phyloP scores from a whole-genome alignment of 164 flowering plant genomes.

The Umbellularia californica region DNA sequence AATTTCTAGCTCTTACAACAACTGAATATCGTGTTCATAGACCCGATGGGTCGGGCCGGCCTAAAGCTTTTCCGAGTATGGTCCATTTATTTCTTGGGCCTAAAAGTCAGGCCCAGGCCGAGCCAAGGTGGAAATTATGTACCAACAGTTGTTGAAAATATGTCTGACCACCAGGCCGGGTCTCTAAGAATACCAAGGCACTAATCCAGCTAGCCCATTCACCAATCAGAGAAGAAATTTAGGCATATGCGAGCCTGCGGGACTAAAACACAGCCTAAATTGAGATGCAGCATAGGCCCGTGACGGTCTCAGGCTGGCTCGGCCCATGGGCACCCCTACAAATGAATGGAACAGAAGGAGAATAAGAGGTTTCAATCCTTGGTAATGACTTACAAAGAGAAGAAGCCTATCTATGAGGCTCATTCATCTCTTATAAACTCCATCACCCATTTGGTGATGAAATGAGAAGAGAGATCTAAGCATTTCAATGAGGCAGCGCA shows the following conservation, averaged over 20 bases:
- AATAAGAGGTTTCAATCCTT: neutral
- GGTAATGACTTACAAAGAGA: slow-evolving; percentile 22
- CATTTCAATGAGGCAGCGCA: neutral
- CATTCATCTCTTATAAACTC: slow-evolving; percentile 26
- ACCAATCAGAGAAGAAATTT: neutral
- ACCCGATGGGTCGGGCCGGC: neutral
- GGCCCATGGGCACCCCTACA: too few species aligned
- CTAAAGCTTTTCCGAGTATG: neutral
- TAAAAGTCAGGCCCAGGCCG: neutral
- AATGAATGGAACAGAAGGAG: neutral
- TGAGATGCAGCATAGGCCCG: too few species aligned
- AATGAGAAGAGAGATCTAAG: neutral
- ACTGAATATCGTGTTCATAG: neutral
- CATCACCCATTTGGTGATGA: neutral
- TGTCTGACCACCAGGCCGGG: neutral
- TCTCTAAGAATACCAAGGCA: neutral
- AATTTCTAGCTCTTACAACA: neutral
- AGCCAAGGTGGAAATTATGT: neutral
- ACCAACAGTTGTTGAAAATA: neutral
- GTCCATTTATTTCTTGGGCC: neutral
- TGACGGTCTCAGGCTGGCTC: too few species aligned
- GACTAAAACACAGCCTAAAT: too few species aligned
- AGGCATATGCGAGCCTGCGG: too few species aligned
- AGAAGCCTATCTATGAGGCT: slow-evolving; percentile 31
- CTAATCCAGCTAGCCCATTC: too few species aligned